Evolutionary conservation across 2,329 filamentous ascomycete genomes (phyloP).

Genomic region (Colletotrichum limetticola): DNA sequence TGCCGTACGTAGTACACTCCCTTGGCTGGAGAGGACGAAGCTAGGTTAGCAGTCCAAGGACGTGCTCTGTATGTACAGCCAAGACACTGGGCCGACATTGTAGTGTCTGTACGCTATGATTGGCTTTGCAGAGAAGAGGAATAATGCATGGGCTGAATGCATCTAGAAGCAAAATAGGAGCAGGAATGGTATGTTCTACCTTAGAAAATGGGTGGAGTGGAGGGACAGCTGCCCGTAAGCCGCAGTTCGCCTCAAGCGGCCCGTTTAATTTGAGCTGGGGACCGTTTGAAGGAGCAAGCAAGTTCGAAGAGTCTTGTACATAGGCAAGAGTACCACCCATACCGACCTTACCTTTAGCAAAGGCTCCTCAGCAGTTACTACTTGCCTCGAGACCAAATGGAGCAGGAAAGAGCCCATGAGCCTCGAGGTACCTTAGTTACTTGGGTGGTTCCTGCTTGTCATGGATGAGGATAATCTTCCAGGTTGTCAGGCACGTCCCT

Average conservation of each 20-base stretch:
- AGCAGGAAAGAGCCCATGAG: too few species aligned
- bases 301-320: too few species aligned
- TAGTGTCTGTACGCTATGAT: slow-evolving; percentile 8
- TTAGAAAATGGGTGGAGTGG: background rate
- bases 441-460: too few species aligned
- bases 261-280: too few species aligned
- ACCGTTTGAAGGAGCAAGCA: too few species aligned
- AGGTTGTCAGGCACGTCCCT: background rate
- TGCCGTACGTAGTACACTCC: background rate
- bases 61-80: background rate
- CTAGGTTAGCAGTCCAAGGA: background rate
- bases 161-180: slow-evolving; percentile 31
- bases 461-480: background rate
- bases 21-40: background rate
- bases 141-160: slow-evolving; percentile 26
- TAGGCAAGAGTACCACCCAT: too few species aligned
- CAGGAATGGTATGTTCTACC: slow-evolving; percentile 17
- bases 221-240: background rate
- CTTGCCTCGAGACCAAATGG: too few species aligned
- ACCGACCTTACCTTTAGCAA: too few species aligned
- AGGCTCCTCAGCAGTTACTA: too few species aligned
- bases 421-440: too few species aligned
- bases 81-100: slow-evolving; percentile 12
- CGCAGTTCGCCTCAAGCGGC: background rate
- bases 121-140: background rate